phyloP scores from a whole-genome alignment of 2,329 filamentous ascomycete species.

The Dactylonectria macrodidyma region DNA sequence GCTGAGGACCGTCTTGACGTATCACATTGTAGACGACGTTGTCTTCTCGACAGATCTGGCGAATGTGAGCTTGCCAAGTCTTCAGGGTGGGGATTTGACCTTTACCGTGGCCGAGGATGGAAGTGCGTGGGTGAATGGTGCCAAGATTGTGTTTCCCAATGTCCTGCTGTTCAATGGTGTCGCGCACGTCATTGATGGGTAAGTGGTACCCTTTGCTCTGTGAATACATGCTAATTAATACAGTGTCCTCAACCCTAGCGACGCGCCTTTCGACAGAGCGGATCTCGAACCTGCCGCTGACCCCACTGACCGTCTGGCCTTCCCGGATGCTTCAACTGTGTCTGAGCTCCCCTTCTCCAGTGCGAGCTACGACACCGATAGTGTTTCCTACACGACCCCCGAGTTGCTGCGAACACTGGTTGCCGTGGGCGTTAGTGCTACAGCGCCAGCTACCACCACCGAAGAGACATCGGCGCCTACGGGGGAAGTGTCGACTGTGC shows the following conservation, averaged over 20 bases:
- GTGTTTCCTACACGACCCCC: conserved; percentile 47
- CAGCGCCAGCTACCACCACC: conserved; percentile 26
- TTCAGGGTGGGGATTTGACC: conserved; percentile 44
- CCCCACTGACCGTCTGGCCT: conserved; percentile 46
- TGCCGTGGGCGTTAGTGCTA: conserved; percentile 37
- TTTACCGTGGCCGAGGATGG: conserved; percentile 51
- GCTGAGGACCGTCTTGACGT: conserved; percentile 47
- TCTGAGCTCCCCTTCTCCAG: conserved; percentile 46
- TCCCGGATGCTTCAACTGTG: conserved; percentile 44
- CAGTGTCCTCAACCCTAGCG: conserved; percentile 47
- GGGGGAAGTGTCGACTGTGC: conserved; percentile 23
- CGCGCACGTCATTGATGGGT: conserved; percentile 52
- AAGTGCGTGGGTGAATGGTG: conserved; percentile 50
- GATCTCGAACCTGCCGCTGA: conserved; percentile 41
- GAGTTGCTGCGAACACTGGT: conserved; percentile 46
- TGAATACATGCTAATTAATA: background rate
- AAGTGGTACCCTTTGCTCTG: background rate
- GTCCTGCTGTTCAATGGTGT: conserved; percentile 51
- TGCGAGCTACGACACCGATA: conserved; percentile 42
- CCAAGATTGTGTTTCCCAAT: conserved; percentile 51
- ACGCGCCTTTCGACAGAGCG: conserved; percentile 43
- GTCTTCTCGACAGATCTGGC: conserved; percentile 49
- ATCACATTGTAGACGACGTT: conserved; percentile 51
- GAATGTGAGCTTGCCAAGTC: conserved; percentile 46
- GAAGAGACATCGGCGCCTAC: conserved; percentile 17